A percentile compares a stretch with the other conserved stretches of the same genome.
These are phyloP conservation scores for Camelina laxa DNA, from an alignment of 345 rosid genomes.

Conservation along the genomic window DNA sequence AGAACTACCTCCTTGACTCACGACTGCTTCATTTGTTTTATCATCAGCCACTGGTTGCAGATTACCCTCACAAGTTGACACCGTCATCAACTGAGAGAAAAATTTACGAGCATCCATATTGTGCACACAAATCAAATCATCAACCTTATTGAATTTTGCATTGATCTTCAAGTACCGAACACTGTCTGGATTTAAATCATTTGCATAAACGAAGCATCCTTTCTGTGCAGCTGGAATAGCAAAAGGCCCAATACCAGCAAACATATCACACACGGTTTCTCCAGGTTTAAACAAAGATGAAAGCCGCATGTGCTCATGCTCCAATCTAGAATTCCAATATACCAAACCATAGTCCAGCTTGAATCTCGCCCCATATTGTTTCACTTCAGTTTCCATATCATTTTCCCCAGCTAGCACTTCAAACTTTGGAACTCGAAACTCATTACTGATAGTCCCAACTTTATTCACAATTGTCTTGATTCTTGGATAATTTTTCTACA, in stretches of 20 bases:
- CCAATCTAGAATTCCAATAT: constrained; percentile 96
- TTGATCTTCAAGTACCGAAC: constrained; percentile 77
- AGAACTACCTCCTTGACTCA: constrained; percentile 47
- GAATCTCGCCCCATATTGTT: constrained; percentile 90
- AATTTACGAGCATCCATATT: constrained; percentile 94
- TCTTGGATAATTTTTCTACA: constrained; percentile 88
- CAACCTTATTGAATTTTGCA: constrained; percentile 86
- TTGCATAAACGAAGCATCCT: constrained; percentile 89
- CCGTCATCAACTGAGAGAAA: constrained; percentile 59
- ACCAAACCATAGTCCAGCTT: constrained; percentile 87
- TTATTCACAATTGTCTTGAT: constrained; percentile 86
- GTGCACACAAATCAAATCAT: constrained; percentile 58
- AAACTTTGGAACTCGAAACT: constrained; percentile 92
- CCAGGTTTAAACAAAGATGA: constrained; percentile 75
- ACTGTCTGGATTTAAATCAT: constrained; percentile 89
- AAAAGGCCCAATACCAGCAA: constrained; percentile 97
- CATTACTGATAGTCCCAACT: constrained; percentile 79
- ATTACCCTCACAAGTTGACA: constrained; percentile 49
- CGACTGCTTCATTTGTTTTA: constrained; percentile 41
- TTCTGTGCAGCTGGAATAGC: constrained; percentile 93
- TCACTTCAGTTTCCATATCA: constrained; percentile 87
- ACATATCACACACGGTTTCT: constrained; percentile 92
- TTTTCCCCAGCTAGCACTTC: constrained; percentile 87
- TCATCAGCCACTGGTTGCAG: constrained; percentile 45
- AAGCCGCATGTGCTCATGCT: constrained; percentile 86